Base-by-base conservation (phyloP, 2,329 filamentous ascomycete species). In the Chrysoporthe cubensis region DNA sequence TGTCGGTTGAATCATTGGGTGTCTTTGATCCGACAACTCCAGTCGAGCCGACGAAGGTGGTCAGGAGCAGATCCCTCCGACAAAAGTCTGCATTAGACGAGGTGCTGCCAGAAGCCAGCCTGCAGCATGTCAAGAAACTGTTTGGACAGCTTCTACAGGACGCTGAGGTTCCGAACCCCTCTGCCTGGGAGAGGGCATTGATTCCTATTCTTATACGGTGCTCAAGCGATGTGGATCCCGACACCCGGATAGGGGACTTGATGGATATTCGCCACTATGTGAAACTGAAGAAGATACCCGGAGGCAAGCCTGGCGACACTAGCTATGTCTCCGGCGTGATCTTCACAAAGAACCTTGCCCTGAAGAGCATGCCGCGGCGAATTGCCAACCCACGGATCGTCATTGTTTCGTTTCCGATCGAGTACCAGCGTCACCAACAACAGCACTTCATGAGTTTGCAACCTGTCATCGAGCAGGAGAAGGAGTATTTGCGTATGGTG, bases 191-290 rank as follows among this genome's bases (percentile, higher is more conserved):
- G 76, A 94, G 90, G 72, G 93, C 95, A 0, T 83, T 99, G 14
- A 86, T 97, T 62, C 96, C 96, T 0, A 96, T 99, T 64, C 84
- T 99, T 26, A 83, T 97, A 32, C 91, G 91, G 73, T 96, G 94
- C 71, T 96, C 95, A 0, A 94, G 97, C 72, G 96, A 98, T 75
- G 94, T 99, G 3, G 91, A 96, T 71, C 96, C 96, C 1, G 92
- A 98, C 77, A 92, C 97, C 57, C 91, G 94, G 66, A 87, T 88
- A 66, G 94, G 94, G 40, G 96, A 99, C 77, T 92, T 96, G 75
- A 98, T 99, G 85, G 96, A 99, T 76, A 96, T 99, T 69, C 88
- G 96, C 3, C 94, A 98, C 76, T 99, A 97, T 75, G 93, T 99
- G 71, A 99, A 99, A 77, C 81, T 99, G 42, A 99, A 99, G 77